These are phyloP conservation scores for Cystobasidium pallidum DNA, from an alignment of 1,284 basidiomycete genomes.

Conservation along the genomic window DNA sequence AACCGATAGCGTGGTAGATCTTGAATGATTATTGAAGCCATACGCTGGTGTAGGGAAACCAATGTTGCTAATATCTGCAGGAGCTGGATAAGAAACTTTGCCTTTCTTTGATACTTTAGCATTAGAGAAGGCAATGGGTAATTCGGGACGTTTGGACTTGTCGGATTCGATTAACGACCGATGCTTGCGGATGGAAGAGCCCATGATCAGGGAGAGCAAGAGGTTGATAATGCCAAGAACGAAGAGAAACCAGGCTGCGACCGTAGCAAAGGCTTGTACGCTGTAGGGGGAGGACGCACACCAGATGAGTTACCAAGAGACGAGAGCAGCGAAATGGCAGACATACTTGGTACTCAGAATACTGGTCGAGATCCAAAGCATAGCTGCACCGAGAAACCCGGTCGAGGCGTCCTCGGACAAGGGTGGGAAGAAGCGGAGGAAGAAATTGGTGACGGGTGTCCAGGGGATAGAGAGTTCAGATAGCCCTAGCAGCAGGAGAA, in stretches of 20 bases:
- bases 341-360: constrained; percentile 45
- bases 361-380: constrained; percentile 48
- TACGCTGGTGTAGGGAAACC: constrained; percentile 38
- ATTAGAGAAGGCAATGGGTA: constrained; percentile 10
- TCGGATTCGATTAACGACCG: constrained; percentile 27
- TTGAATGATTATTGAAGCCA: constrained; percentile 28
- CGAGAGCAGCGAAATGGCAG: not conserved
- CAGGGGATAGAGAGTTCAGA: constrained; percentile 46
- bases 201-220: constrained; percentile 60
- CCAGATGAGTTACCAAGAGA: not conserved
- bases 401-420: constrained; percentile 47
- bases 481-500: constrained; percentile 48
- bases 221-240: constrained; percentile 80
- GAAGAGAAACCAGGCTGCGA: constrained; percentile 82
- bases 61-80: constrained; percentile 28
- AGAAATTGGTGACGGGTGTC: constrained; percentile 45
- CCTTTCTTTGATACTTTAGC: constrained; percentile 34
- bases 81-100: constrained; percentile 43
- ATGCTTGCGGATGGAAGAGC: constrained; percentile 19
- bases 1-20: constrained; percentile 7
- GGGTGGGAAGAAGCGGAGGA: constrained; percentile 48
- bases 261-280: constrained; percentile 68
- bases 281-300: constrained; percentile 19
- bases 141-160: constrained; percentile 25
- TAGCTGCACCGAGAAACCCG: constrained; percentile 47